A percentile compares a stretch with the other conserved stretches of the same genome.
These are phyloP conservation scores for Aphanoascus verrucosus DNA, from an alignment of 2,329 filamentous ascomycete species.

Conservation along the genomic window DNA sequence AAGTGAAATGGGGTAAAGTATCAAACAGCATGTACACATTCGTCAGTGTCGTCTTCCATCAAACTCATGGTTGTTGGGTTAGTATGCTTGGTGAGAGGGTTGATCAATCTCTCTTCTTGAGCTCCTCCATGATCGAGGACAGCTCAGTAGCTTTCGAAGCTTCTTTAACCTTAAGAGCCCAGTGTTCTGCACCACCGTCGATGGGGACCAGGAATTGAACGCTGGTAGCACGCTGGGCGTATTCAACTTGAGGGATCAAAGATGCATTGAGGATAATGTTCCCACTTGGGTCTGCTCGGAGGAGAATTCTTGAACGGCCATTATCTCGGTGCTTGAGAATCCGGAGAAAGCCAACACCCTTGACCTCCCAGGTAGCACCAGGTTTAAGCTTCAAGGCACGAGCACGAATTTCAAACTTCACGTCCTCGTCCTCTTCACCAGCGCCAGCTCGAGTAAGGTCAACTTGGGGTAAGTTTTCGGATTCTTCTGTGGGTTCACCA, in stretches of 20 bases:
- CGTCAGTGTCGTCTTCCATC: constrained; percentile 5
- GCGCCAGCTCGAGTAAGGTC: constrained; percentile 56
- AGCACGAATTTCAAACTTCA: constrained; percentile 58
- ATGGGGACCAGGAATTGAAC: constrained; percentile 41
- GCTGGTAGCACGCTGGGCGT: constrained; percentile 46
- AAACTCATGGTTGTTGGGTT: background rate
- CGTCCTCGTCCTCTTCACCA: constrained; percentile 61
- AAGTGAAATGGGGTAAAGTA: background rate
- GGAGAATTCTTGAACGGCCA: constrained; percentile 54
- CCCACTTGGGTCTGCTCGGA: constrained; percentile 66
- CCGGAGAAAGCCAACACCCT: constrained; percentile 61
- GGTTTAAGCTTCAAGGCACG: constrained; percentile 55
- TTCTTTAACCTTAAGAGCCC: constrained; percentile 61
- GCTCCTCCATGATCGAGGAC: constrained; percentile 34
- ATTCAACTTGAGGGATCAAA: constrained; percentile 51
- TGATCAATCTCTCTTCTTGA: constrained; percentile 33
- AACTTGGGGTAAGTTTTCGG: constrained; percentile 55
- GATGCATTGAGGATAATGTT: constrained; percentile 62
- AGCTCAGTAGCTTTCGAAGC: constrained; percentile 42
- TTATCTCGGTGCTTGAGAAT: constrained; percentile 64
- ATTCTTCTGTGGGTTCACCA: constrained; percentile 38
- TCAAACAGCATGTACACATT: constrained; percentile 1
- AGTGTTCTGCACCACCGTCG: constrained; percentile 53
- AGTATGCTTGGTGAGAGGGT: background rate
- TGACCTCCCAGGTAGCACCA: constrained; percentile 51